Base-by-base conservation (phyloP, 129 eudicot genomes). In the Flaveria trinervia region DNA sequence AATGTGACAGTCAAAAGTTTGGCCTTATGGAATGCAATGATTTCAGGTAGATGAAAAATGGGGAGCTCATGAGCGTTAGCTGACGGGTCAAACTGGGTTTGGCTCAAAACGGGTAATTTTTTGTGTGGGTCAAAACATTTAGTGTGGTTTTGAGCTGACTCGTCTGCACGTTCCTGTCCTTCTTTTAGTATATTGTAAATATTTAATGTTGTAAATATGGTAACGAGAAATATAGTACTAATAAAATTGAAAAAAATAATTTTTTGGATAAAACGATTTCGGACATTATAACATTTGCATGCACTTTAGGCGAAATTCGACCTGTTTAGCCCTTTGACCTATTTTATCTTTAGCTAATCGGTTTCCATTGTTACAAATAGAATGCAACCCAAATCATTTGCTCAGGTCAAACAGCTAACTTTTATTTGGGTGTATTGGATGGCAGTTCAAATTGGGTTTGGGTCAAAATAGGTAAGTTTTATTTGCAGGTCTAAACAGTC, bases 1-100 rank as follows among this genome's bases (percentile, higher is more conserved):
- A 85, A 76, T n/a, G 49, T 78, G 45, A 73, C 52, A 64, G 43
- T 20, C 68, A 85, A 83, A 33, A 84, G 79, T 36, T 81, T 80
- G 74, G 83, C 85, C 44, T 85, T 83, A 36, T 83, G 81, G 72
- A 88, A 88, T n/a, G 86, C 85, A 5, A 85, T 85, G 88, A 85
- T 88, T 77, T 85, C 81, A 52, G 87, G 90, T 61, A 61, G 67
- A 26, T 13, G 10, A 26, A 61, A 61, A 61, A 23, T 59, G 36
- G 7, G 65, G 9, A 12, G 41, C 2, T 60, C 3, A 17, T 11
- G 22, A 51, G 56, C 25, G 56, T 17, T 51, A 15, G 18, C 20
- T 57, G 12, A 57, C 33, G 15, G 62, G 65, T 57, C 65, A 57
- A 20, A 8, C 1, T n/a, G 10, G 60, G 60, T 4, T 54, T 54